Evolutionary conservation across 495 filamentous ascomycete species (phyloP), one percentile per base, ranked within the genome.

Genomic region (Viridothelium virens): DNA sequence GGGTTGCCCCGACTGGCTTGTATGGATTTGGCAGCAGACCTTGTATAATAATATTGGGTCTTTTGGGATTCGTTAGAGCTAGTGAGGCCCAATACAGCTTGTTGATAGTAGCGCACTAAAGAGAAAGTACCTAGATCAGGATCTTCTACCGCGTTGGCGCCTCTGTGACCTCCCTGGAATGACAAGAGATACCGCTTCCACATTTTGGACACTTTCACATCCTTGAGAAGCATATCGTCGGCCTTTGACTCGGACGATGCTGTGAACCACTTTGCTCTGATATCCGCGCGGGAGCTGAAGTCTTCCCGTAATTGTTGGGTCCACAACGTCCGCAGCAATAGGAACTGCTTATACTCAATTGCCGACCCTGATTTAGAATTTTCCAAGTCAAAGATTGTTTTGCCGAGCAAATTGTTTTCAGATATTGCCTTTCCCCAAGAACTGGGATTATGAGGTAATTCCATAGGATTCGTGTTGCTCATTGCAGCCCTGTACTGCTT

Each of bases 11-110:
- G 47, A 25, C 9, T 53, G 3, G 47, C 18, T 53, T 53, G 47
- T 3, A 11, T 25, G 3, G 9, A 3, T 53, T 7, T 53, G 5
- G 47, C 47, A 12, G n/a, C 16, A 53, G 9, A 5, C 36, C 31
- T 59, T 59, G 53, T 59, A n/a, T n/a, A n/a, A n/a, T 31, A 59
- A 36, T 59, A 53, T 25, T n/a, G 47, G 3, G 47, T 53, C 18
- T 53, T 53, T n/a, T 53, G 47, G 47, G 47, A 53, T 9, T 6
- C 3, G 9, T 53, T n/a, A 6, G 18, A 3, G 47, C 7, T 11
- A 7, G 9, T 25, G 18, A 53, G 47, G n/a, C 31, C 18, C 9
- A 4, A 2, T 9, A 59, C 25, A 36, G n/a, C 53, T 4, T 36
- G 5, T 59, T 59, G 53, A 59, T 59, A 36, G 14, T 59, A 59